phyloP scores from a whole-genome alignment of 106 monocot species.

The Dactylorhiza incarnata region DNA sequence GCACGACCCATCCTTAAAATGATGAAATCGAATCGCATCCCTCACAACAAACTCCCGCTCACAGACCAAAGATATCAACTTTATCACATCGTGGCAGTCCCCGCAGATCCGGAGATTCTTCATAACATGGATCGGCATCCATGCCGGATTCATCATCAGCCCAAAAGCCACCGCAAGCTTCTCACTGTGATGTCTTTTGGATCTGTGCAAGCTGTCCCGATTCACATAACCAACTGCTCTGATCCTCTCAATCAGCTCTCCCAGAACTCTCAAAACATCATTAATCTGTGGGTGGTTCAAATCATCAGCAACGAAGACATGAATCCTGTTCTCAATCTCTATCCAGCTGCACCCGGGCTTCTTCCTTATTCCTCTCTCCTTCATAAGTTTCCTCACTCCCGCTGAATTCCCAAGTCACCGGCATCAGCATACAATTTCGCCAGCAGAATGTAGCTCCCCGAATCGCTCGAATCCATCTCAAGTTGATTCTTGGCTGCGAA shows the following conservation, averaged over 20 bases:
- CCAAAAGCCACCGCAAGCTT: slow-evolving; percentile 71
- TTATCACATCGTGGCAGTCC: slow-evolving; percentile 60
- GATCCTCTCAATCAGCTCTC: slow-evolving; percentile 42
- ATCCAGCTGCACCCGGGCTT: slow-evolving; percentile 89
- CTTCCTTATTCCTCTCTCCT: slow-evolving; percentile 69
- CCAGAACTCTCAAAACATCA: slow-evolving; percentile 31
- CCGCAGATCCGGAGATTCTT: slow-evolving; percentile 75
- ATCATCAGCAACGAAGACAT: slow-evolving; percentile 77
- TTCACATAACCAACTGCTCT: slow-evolving; percentile 33
- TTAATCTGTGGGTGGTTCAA: slow-evolving; percentile 48
- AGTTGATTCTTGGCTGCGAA: slow-evolving; percentile 45
- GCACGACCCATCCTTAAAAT: slow-evolving; percentile 61
- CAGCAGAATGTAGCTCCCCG: slow-evolving; percentile 72
- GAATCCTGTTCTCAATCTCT: slow-evolving; percentile 55
- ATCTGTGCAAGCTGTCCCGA: slow-evolving; percentile 1
- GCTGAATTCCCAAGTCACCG: slow-evolving; percentile 52
- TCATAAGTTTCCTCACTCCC: slow-evolving; percentile 69
- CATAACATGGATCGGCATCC: slow-evolving; percentile 68
- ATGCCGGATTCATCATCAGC: slow-evolving; percentile 48
- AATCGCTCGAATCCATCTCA: slow-evolving; percentile 54
- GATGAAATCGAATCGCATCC: slow-evolving; percentile 69
- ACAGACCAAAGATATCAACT: slow-evolving; percentile 44
- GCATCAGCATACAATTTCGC: slow-evolving; percentile 68
- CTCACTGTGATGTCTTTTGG: slow-evolving; percentile 60
- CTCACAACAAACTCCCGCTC: slow-evolving; percentile 54